These are phyloP conservation scores for Nicotiana noctiflora DNA, from an alignment of 257 asterid species.

Conservation along the genomic window DNA sequence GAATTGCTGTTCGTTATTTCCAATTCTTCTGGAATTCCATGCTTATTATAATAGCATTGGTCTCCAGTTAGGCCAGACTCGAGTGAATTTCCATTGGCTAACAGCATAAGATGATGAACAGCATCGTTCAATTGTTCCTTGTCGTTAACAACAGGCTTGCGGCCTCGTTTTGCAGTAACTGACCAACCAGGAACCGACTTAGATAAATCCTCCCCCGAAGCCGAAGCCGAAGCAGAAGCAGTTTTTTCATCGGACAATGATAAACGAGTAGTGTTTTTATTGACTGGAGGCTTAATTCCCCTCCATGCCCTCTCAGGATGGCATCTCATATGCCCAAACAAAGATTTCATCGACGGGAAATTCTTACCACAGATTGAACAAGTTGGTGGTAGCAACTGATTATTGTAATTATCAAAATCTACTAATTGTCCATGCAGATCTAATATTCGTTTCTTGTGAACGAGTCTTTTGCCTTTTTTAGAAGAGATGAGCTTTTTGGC, in stretches of 20 bases:
- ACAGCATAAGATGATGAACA: conserved; percentile 35
- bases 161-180: conserved; percentile 53
- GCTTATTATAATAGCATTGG: not conserved
- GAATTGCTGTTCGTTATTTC: conserved; percentile 27
- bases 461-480: conserved; percentile 2
- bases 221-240: not conserved
- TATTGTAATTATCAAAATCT: not conserved
- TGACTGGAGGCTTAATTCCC: conserved; percentile 35
- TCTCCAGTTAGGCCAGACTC: conserved; percentile 3
- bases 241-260: not conserved
- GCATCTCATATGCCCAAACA: conserved; percentile 62
- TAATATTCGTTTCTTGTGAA: conserved; percentile 12
- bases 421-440: not conserved
- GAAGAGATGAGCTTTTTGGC: not conserved
- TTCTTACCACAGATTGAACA: conserved; percentile 36
- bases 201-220: conserved; percentile 6
- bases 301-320: conserved; percentile 60
- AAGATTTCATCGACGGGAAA: conserved; percentile 44
- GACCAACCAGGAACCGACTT: conserved; percentile 37
- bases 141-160: conserved; percentile 21
- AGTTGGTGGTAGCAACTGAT: conserved; percentile 8
- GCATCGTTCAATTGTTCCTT: conserved; percentile 24
- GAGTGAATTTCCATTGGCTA: conserved; percentile 21
- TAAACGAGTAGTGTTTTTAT: conserved; percentile 3
- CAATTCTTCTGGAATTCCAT: conserved; percentile 3